Evolutionary conservation across 768 basidiomycete genomes (phyloP), one percentile per base, ranked within the genome.

Genomic region (Cyathus striatus): DNA sequence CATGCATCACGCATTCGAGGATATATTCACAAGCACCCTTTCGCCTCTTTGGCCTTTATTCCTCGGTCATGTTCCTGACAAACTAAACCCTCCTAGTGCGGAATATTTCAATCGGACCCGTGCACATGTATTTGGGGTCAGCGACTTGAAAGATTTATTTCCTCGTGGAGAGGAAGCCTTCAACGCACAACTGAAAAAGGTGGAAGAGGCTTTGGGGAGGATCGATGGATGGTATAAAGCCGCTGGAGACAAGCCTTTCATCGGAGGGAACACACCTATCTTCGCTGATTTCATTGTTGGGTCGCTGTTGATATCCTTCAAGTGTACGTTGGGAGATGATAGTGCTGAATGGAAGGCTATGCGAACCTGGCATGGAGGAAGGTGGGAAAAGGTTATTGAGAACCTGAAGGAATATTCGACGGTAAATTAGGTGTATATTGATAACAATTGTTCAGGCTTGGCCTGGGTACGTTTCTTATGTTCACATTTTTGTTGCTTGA

Each of bases 241-340:
- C 21, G n/a, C n/a, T n/a, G 21, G 13, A 13, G 27, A 42, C 34
- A 44, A 55, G 37, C 23, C 51, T 4, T 59, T 52, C 27, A 27
- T 72, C 16, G 48, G 67, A 50, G 71, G 67, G 0, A 49, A 62
- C 2, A 48, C 41, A 0, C 39, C 60, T 10, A 59, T 58, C 2
- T 72, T 64, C 51, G 57, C 58, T 1, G 72, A 74, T 47, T 51
- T 72, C 13, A 47, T 58, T 4, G 43, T 67, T n/a, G 66, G 47
- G 1, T 47, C 43, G 6, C 51, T 49, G 20, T 23, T 68, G 6
- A 23, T 55, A 0, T 64, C 60, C 59, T 32, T 60, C 16, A 61
- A 52, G 46, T 46, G 40, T 2, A 23, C 63, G 1, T 57, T 56
- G 45, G 64, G 66, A 9, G 56, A 59, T 16, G 57, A 65, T 5